These are phyloP conservation scores for Trichomonascaceae sp. DNA, from an alignment of 1,139 yeast genomes.

Conservation along the genomic window DNA sequence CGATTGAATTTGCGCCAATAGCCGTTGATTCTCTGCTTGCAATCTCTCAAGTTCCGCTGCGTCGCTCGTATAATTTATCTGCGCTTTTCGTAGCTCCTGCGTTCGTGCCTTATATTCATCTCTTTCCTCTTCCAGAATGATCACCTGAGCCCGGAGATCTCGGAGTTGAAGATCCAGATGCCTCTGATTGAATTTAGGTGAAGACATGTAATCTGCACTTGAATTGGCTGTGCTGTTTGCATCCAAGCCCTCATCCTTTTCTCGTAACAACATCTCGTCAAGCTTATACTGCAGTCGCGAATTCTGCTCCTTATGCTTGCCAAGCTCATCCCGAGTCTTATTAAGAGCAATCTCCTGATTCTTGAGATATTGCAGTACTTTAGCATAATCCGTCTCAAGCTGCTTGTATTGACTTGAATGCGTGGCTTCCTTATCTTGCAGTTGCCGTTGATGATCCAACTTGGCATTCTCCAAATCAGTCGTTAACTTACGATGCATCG, in stretches of 20 bases:
- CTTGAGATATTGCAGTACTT: conserved; percentile 64
- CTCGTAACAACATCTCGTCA: conserved; percentile 52
- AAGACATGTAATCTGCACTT: conserved; percentile 10
- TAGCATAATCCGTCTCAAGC: conserved; percentile 53
- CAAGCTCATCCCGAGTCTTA: conserved; percentile 65
- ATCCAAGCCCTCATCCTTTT: conserved; percentile 36
- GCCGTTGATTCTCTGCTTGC: conserved; percentile 18
- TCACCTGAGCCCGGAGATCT: conserved; percentile 80
- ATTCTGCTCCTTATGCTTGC: conserved; percentile 51
- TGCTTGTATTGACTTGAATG: conserved; percentile 16
- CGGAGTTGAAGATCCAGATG: conserved; percentile 72
- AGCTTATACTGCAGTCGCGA: conserved; percentile 57
- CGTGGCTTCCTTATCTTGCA: conserved; percentile 10
- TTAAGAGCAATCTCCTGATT: conserved; percentile 72
- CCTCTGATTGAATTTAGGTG: conserved; percentile 48
- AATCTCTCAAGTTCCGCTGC: conserved; percentile 19
- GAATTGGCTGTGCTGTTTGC: conserved; percentile 27
- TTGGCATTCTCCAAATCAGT: conserved; percentile 7
- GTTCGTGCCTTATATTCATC: conserved; percentile 60
- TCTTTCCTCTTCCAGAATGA: conserved; percentile 74
- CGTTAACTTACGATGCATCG: conserved; percentile 10
- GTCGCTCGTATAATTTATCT: conserved; percentile 28
- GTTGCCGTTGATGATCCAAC: conserved; percentile 6
- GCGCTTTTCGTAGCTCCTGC: conserved; percentile 31
- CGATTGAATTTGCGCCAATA: conserved; percentile 6